Conservation (phyloP, 148 eudicot genomes). For the Silene uniflora region DNA sequence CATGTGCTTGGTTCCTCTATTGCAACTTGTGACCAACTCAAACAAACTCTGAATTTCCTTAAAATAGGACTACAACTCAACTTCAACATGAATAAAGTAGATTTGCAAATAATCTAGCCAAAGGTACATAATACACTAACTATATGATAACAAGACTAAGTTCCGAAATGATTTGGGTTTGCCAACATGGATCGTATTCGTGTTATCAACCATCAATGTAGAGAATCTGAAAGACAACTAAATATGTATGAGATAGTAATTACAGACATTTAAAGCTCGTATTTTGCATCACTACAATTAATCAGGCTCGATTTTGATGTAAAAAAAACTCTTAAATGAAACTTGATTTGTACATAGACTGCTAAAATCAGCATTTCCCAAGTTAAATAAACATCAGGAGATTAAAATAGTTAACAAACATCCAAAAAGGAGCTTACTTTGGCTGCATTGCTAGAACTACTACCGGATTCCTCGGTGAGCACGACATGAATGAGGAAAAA, state of each 20-base stretch:
- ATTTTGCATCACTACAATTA: neutral
- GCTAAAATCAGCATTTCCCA: neutral
- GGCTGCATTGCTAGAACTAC: constrained; percentile 31
- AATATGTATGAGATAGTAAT: neutral
- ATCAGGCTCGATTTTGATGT: too few relatives aligned
- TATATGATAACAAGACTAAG: neutral
- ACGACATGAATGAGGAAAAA: constrained; percentile 70
- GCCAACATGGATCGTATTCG: neutral
- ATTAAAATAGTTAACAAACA: neutral
- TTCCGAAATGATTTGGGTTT: neutral
- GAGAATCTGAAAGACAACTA: neutral
- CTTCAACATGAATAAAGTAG: neutral
- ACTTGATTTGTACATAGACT: neutral
- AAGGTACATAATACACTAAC: neutral
- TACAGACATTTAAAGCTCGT: neutral
- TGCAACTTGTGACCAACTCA: neutral
- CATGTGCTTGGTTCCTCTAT: neutral
- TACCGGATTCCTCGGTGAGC: constrained; percentile 50
- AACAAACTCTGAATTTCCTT: neutral
- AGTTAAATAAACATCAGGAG: neutral
- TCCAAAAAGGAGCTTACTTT: constrained; percentile 37
- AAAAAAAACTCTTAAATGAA: neutral
- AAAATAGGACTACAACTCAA: neutral
- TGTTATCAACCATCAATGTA: neutral
- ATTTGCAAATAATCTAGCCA: neutral